These are phyloP conservation scores for Pythium biforme DNA, from an alignment of 352 stramenopile genomes.

Conservation along the genomic window DNA sequence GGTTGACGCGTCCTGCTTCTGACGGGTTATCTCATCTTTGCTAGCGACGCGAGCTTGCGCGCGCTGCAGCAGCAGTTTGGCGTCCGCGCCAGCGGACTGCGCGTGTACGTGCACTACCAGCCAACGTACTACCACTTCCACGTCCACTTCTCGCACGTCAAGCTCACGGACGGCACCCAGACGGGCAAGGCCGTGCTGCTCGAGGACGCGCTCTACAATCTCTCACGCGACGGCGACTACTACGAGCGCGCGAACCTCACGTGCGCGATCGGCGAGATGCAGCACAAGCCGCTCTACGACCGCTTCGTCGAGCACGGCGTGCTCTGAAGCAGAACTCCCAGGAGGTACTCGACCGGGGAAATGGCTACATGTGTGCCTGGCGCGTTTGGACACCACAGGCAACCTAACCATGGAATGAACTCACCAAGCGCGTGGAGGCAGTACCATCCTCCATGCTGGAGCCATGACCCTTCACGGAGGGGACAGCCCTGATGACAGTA, in stretches of 20 bases:
- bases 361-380: neutral
- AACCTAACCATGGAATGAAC: too few species aligned
- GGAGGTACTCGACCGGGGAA: neutral
- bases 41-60: conserved; percentile 46
- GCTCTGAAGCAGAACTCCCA: conserved; percentile 18
- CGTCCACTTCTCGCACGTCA: conserved; percentile 86
- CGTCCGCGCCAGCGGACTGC: conserved; percentile 50
- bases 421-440: too few species aligned
- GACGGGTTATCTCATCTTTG: neutral
- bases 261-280: conserved; percentile 73
- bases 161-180: conserved; percentile 72
- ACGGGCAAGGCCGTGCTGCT: conserved; percentile 82
- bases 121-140: conserved; percentile 89
- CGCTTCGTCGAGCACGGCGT: conserved; percentile 59
- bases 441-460: too few species aligned
- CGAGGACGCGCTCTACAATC: conserved; percentile 84
- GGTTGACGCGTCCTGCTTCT: neutral
- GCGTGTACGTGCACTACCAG: conserved; percentile 88
- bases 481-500: too few species aligned
- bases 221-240: conserved; percentile 56
- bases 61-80: conserved; percentile 58
- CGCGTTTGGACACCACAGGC: neutral
- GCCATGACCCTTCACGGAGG: too few species aligned
- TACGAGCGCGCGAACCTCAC: conserved; percentile 77
- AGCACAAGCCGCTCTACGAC: conserved; percentile 74